Evolutionary conservation across 495 filamentous ascomycete genomes (phyloP), one percentile per base, ranked within the genome.

Genomic region (Filosporella fistucella): DNA sequence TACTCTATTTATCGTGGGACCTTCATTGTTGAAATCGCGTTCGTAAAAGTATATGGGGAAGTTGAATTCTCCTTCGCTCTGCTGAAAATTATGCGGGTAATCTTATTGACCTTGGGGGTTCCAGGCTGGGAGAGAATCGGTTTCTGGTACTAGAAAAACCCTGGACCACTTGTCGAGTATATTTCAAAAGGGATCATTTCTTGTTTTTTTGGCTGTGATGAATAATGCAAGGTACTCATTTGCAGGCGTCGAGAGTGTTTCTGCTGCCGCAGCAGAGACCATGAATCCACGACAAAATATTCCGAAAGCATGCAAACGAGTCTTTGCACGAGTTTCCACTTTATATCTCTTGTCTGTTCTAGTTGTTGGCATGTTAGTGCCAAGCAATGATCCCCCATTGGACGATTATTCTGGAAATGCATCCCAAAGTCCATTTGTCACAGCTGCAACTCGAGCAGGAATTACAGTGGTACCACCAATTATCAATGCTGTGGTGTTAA

Each of bases 161-260:
- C 85, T 0, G 86, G 85, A 3, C 73, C 83, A 13, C 85, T 88
- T 63, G 75, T 75, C 20, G 69, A 78, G 36, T 80, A 84, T 44
- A 68, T 75, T 10, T 36, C 69, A 21, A 69, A 85, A 30, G 75
- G 84, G 32, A 66, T 69, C 7, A 63, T 51, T 47, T 20, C 16
- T 51, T 6, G 48, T 42, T 13, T 25, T 51, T 66, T 83, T 39
- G 46, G 35, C 46, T n/a, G 46, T 43, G 16, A 39, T 66, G 62
- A 29, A 74, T 81, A 56, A 65, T 57, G 4, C 56, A 10, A 85
- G 82, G 8, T 93, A 91, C 47, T 85, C 87, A 28, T 91, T 86
- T 56, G 72, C 89, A 18, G 86, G 89, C 40, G 89, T 87, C 3
- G 89, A 95, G 65, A 69, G 89, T 42, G 78, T 95, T 43, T 86